Conservation (phyloP, 2,329 filamentous ascomycete species). For the Aureobasidium lini region DNA sequence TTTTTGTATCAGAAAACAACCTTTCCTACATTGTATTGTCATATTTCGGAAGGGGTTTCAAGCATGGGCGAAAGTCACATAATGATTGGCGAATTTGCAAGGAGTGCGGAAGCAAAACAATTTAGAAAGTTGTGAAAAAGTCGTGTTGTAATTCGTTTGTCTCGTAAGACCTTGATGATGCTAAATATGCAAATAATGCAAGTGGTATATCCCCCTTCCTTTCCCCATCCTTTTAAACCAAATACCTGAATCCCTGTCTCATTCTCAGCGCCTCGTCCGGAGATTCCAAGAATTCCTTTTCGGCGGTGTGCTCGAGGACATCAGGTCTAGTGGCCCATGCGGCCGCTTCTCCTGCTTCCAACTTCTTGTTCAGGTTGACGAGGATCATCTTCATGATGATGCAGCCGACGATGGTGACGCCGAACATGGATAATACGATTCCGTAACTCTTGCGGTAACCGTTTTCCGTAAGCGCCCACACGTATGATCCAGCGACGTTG, state of each 20-base stretch:
- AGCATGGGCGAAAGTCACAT: too few species aligned
- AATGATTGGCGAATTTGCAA: too few species aligned
- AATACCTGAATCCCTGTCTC: conserved; percentile 22
- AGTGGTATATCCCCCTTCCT: too few species aligned
- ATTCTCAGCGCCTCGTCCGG: conserved; percentile 15
- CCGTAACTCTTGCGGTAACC: conserved; percentile 59
- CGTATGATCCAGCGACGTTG: conserved; percentile 49
- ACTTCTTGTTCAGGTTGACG: conserved; percentile 20
- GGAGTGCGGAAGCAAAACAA: neutral
- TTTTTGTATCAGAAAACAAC: too few species aligned
- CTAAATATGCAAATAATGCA: neutral
- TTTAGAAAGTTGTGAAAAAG: neutral
- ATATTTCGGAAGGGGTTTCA: too few species aligned
- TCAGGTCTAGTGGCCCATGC: conserved; percentile 17
- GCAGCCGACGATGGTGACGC: conserved; percentile 47
- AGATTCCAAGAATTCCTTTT: conserved; percentile 11
- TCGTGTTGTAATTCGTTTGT: neutral
- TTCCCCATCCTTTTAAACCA: conserved; percentile 17
- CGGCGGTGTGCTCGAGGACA: conserved; percentile 16
- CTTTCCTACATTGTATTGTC: too few species aligned
- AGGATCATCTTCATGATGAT: conserved; percentile 19
- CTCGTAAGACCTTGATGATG: neutral
- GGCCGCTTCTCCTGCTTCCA: conserved; percentile 21
- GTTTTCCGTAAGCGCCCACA: conserved; percentile 53
- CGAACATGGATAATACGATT: conserved; percentile 59